phyloP scores from a whole-genome alignment of 768 basidiomycete species.

The Hericium erinaceus region DNA sequence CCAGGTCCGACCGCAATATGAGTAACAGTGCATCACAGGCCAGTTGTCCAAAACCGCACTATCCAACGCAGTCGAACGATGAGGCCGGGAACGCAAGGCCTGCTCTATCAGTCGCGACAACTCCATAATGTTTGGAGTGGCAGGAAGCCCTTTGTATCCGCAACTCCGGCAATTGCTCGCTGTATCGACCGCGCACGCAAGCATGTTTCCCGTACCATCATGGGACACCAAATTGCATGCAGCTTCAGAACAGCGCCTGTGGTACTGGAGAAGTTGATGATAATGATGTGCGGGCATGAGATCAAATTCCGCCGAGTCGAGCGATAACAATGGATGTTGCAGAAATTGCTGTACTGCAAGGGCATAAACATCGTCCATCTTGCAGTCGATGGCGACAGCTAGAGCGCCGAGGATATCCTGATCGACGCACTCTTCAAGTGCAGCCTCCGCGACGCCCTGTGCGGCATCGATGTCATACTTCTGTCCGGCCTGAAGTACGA shows the following conservation, averaged over 20 bases:
- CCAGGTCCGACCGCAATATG: too few species aligned
- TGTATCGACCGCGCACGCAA: too few species aligned
- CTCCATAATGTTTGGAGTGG: too few species aligned
- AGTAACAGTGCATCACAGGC: too few species aligned
- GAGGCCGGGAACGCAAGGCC: too few species aligned
- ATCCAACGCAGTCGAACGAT: too few species aligned
- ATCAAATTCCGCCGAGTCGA: not conserved
- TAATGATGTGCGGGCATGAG: constrained; percentile 1
- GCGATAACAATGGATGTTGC: not conserved
- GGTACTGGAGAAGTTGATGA: not conserved
- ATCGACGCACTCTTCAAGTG: not conserved
- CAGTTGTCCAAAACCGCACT: too few species aligned
- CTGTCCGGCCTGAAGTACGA: constrained; percentile 3
- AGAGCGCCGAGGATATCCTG: constrained; percentile 8
- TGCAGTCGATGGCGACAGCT: constrained; percentile 1
- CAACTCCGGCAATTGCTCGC: too few species aligned
- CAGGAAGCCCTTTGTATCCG: too few species aligned
- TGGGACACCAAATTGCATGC: not conserved
- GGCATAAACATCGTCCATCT: not conserved
- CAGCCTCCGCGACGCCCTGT: not conserved
- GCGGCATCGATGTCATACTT: constrained; percentile 7
- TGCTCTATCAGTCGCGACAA: too few species aligned
- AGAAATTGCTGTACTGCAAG: not conserved
- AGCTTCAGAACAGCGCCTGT: not conserved
- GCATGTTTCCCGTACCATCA: too few species aligned